A percentile compares a stretch with the other conserved stretches of the same genome.
phyloP scores from a whole-genome alignment of 192 early-diverging fungal genomes.

The Gamsiella multidivaricata region DNA sequence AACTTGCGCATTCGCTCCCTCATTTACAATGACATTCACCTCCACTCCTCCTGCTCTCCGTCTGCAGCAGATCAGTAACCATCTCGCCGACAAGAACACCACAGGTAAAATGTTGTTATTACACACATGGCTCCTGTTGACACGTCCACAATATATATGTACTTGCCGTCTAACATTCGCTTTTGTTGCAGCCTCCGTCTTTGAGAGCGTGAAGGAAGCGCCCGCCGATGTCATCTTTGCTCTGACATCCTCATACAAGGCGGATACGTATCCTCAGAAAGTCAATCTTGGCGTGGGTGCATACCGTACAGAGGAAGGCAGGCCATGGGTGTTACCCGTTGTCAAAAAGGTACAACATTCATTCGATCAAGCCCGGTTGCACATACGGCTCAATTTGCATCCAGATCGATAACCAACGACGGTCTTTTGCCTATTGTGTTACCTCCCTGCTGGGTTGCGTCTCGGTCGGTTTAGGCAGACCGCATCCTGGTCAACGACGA shows the following conservation, averaged over 20 bases:
- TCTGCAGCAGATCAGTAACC: slow-evolving; percentile 38
- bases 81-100: slow-evolving; percentile 13
- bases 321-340: slow-evolving; percentile 95
- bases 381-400: not conserved
- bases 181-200: slow-evolving; percentile 55
- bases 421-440: too few relatives aligned
- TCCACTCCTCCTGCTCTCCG: slow-evolving; percentile 14
- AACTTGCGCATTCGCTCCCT: not conserved
- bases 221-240: slow-evolving; percentile 94
- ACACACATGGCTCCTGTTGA: not conserved
- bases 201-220: slow-evolving; percentile 65
- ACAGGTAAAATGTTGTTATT: not conserved
- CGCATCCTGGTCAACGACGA: slow-evolving; percentile 73
- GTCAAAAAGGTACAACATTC: slow-evolving; percentile 83
- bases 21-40: slow-evolving; percentile 12
- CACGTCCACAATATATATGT: not conserved
- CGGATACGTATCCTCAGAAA: slow-evolving; percentile 80
- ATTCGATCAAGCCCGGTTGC: too few relatives aligned
- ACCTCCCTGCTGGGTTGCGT: not conserved
- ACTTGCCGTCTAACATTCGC: not conserved
- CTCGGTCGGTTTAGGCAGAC: slow-evolving; percentile 69
- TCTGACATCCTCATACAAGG: slow-evolving; percentile 83
- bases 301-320: slow-evolving; percentile 90
- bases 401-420: too few relatives aligned
- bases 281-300: slow-evolving; percentile 97